phyloP scores from a whole-genome alignment of 1,284 basidiomycete species.

The Anthracocystis setariae region DNA sequence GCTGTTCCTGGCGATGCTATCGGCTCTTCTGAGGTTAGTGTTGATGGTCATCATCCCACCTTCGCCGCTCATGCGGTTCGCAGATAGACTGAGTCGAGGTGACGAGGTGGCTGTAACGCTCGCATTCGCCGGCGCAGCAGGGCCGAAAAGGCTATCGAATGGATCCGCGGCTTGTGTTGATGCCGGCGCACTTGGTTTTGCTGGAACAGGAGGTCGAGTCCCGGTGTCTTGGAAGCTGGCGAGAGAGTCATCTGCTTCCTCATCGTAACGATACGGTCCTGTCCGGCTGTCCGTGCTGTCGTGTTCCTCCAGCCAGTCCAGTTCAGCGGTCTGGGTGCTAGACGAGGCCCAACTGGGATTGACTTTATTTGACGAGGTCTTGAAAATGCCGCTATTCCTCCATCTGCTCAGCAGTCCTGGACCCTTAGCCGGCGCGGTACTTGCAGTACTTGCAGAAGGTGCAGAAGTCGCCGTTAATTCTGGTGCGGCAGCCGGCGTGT shows the following conservation, averaged over 20 bases:
- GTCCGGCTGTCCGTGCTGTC: slow-evolving; percentile 19
- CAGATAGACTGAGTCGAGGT: slow-evolving; percentile 26
- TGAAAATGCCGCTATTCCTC: slow-evolving; percentile 37
- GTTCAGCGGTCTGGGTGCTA: slow-evolving; percentile 17
- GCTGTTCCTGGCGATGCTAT: slow-evolving; percentile 21
- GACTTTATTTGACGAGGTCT: slow-evolving; percentile 18
- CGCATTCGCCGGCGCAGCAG: slow-evolving; percentile 9
- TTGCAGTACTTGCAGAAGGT: neutral
- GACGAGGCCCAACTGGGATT: slow-evolving; percentile 21
- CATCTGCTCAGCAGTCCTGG: slow-evolving; percentile 35
- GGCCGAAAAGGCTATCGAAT: slow-evolving; percentile 22
- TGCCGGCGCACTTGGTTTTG: neutral
- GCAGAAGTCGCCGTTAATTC: neutral
- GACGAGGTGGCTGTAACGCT: slow-evolving; percentile 23
- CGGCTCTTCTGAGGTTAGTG: slow-evolving; percentile 25
- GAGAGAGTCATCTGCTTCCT: slow-evolving; percentile 27
- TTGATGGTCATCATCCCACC: slow-evolving; percentile 43
- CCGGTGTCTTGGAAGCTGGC: slow-evolving; percentile 17
- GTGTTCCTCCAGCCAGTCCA: slow-evolving; percentile 47
- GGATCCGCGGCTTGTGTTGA: slow-evolving; percentile 13
- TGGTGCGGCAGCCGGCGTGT: slow-evolving; percentile 12
- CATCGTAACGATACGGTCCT: slow-evolving; percentile 18
- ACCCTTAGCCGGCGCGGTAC: slow-evolving; percentile 13
- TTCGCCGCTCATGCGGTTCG: slow-evolving; percentile 25
- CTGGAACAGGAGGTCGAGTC: slow-evolving; percentile 3